Base-by-base conservation (phyloP, 2,329 filamentous ascomycete species). In the Stemphylium lycopersici region DNA sequence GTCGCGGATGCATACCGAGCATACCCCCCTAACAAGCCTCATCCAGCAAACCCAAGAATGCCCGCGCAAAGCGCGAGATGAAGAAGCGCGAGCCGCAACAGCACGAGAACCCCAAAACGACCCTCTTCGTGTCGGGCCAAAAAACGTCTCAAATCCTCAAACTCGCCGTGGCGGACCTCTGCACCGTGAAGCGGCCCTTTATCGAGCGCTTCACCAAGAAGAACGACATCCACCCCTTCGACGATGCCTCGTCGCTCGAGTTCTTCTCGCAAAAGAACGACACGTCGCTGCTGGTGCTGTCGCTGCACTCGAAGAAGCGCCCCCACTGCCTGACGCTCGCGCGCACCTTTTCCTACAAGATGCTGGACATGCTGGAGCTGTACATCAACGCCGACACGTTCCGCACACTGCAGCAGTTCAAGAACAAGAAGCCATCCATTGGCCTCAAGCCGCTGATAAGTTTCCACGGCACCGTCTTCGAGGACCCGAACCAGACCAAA, bases 231-330 rank as follows among this genome's bases (percentile, higher is more conserved):
- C 92, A 95, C 77, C 95, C 95, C 2, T 99, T 99, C 77, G 93
- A 97, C 76, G 92, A 96, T 74, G 80, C 90, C 61, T 82, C 88
- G 24, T 93, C 90, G 48, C 84, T 98, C 63, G 91, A 97, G 78
- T 99, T 99, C 81, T 93, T 99, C 81, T 89, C 89, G 59, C 88
- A 93, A 73, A 99, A 98, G 81, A 99, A 99, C 79, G 95, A 99
- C 76, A 88, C 90, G 69, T 90, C 87, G 40, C 81, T 97, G 42
- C 83, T 97, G 63, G 84, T 95, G 63, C 96, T 96, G 68, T 93
- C 88, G 47, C 88, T 85, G 74, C 89, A 88, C 76, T 91, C 85
- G 76, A 99, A 98, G 84, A 99, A 98, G 83, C 84, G 95, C n/a
- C 93, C 93, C 4, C 92, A 99, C 77, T 88, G 88, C 59, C 76